Conservation (phyloP, 2,329 filamentous ascomycete species). For the Malbranchea zuffiana region DNA sequence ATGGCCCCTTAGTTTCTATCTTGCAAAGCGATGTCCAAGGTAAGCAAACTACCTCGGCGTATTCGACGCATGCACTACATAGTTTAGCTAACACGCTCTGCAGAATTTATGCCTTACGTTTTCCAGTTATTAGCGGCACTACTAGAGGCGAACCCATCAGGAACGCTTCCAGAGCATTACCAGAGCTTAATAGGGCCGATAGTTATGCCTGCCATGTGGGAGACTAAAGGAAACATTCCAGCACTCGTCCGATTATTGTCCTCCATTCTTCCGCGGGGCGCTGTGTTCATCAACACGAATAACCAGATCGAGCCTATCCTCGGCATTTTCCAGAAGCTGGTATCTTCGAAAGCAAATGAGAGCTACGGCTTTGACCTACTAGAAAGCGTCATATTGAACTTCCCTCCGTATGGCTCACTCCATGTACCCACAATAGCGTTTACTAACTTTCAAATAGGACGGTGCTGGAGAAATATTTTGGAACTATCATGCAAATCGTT, state of each 20-base stretch:
- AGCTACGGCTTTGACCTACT: constrained; percentile 79
- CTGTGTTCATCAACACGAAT: constrained; percentile 59
- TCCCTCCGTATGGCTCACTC: constrained; percentile 52
- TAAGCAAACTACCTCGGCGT: constrained; percentile 38
- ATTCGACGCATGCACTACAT: background rate
- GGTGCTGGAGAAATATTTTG: constrained; percentile 64
- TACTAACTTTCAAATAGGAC: constrained; percentile 33
- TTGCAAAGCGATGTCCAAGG: constrained; percentile 71
- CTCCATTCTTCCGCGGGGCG: constrained; percentile 69
- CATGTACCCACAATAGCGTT: background rate
- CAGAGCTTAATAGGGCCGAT: constrained; percentile 66
- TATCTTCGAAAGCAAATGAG: constrained; percentile 74
- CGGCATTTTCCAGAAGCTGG: constrained; percentile 89
- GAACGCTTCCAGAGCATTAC: constrained; percentile 70
- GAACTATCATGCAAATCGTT: constrained; percentile 67
- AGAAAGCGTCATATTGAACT: constrained; percentile 63
- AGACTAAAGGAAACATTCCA: constrained; percentile 83
- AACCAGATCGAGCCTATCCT: constrained; percentile 79
- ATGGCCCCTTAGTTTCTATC: constrained; percentile 70
- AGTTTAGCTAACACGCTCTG: constrained; percentile 8
- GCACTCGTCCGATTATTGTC: constrained; percentile 76
- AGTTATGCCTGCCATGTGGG: constrained; percentile 75
- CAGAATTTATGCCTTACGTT: constrained; percentile 90
- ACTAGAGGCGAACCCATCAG: constrained; percentile 71
- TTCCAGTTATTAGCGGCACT: constrained; percentile 92